These are phyloP conservation scores for Protomyces inundatus DNA, from an alignment of 1,139 yeast species.

Conservation along the genomic window DNA sequence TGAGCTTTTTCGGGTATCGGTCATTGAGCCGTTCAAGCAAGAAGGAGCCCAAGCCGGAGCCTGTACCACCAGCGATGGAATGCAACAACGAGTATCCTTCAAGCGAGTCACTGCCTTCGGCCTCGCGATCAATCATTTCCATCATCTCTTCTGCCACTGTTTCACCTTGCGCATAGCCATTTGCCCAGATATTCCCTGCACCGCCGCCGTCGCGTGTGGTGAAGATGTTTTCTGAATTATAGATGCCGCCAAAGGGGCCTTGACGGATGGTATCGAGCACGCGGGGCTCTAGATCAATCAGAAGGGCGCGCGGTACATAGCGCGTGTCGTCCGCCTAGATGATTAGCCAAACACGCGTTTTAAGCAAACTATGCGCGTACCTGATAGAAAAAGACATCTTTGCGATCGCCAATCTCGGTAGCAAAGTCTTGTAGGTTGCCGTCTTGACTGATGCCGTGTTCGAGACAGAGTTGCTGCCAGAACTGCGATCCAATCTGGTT, in stretches of 20 bases:
- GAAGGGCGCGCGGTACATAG: constrained; percentile 80
- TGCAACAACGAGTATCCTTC: constrained; percentile 88
- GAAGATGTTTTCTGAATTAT: constrained; percentile 79
- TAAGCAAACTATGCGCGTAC: neutral
- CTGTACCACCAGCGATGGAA: constrained; percentile 99
- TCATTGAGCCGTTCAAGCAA: constrained; percentile 74
- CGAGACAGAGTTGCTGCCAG: constrained; percentile 84
- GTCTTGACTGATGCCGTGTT: constrained; percentile 77
- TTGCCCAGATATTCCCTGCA: constrained; percentile 95
- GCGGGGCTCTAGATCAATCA: constrained; percentile 86
- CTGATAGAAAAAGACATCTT: constrained; percentile 74
- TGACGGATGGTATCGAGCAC: constrained; percentile 44
- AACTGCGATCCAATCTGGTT: constrained; percentile 91
- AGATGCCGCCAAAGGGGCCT: constrained; percentile 54
- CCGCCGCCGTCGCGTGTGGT: constrained; percentile 76
- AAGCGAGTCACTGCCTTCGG: constrained; percentile 83
- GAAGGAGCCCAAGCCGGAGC: constrained; percentile 88
- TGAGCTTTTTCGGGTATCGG: constrained; percentile 71
- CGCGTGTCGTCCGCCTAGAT: constrained; percentile 59
- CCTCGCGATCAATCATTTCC: constrained; percentile 81
- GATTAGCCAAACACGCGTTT: neutral
- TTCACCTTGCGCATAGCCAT: constrained; percentile 76
- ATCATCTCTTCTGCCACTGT: constrained; percentile 63
- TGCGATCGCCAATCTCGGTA: constrained; percentile 57
- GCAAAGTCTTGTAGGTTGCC: constrained; percentile 50